Conservation (phyloP, 305 asterid species). For the Striga hermonthica region DNA sequence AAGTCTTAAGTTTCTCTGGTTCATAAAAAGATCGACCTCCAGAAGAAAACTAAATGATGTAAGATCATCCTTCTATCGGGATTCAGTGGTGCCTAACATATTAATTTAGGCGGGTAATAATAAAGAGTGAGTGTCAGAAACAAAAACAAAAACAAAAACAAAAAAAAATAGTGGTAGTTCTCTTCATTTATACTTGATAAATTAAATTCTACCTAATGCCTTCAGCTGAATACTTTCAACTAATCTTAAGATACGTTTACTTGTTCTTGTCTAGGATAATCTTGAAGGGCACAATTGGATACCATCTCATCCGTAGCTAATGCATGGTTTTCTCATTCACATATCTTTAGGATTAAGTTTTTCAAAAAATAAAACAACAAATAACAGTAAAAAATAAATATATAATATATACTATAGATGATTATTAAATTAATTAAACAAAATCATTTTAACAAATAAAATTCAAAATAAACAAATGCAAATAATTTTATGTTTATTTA, state of each 20-base stretch:
- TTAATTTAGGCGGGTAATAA: not conserved
- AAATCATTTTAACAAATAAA: too few relatives aligned
- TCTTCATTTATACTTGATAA: not conserved
- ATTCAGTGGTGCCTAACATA: not conserved
- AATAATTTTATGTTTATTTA: too few relatives aligned
- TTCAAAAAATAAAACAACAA: too few relatives aligned
- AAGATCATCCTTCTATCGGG: slow-evolving; percentile 15
- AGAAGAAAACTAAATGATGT: slow-evolving; percentile 11
- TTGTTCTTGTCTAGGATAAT: not conserved
- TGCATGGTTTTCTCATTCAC: too few relatives aligned
- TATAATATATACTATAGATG: too few relatives aligned
- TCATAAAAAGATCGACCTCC: not conserved
- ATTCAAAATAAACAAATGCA: too few relatives aligned
- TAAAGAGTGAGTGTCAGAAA: slow-evolving; percentile 5
- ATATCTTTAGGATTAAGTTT: too few relatives aligned
- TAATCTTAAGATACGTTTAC: not conserved
- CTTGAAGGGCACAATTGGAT: not conserved
- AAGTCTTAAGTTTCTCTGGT: not conserved
- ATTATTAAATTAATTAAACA: too few relatives aligned
- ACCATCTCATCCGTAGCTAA: not conserved
- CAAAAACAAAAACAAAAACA: not conserved
- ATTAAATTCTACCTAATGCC: not conserved
- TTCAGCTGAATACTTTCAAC: not conserved
- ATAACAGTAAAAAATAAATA: too few relatives aligned
- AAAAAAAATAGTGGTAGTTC: not conserved